Evolutionary conservation across 2,329 filamentous ascomycete genomes (phyloP).

Genomic region (Westerdykella ornata): DNA sequence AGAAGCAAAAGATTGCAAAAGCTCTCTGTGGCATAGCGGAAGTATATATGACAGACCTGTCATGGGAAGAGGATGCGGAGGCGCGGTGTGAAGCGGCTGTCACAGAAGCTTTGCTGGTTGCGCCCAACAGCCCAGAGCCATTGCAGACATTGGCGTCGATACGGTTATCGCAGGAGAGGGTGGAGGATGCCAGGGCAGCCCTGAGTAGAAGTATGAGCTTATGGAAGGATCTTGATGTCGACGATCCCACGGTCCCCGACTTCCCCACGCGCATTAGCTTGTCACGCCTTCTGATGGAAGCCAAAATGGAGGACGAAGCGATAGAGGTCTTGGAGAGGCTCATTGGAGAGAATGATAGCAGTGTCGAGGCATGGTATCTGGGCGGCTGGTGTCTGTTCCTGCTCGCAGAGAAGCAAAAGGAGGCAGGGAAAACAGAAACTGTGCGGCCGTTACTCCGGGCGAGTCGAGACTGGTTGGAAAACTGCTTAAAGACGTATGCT

Average conservation of each 20-base stretch:
- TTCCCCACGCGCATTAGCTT: constrained; percentile 82
- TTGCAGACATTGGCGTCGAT: constrained; percentile 93
- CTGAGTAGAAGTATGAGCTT: constrained; percentile 70
- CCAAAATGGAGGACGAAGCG: constrained; percentile 76
- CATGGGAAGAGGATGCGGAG: constrained; percentile 86
- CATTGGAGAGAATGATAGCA: constrained; percentile 82
- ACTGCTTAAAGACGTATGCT: constrained; percentile 72
- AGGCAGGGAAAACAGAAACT: constrained; percentile 47
- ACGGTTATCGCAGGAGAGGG: constrained; percentile 75
- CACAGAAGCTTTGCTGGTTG: constrained; percentile 81
- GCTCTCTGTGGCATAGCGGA: constrained; percentile 92
- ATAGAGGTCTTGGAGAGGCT: constrained; percentile 78
- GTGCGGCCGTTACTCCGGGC: constrained; percentile 58
- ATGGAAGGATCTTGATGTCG: constrained; percentile 73
- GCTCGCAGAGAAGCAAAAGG: constrained; percentile 61
- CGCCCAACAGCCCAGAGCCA: constrained; percentile 76
- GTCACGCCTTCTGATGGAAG: constrained; percentile 80
- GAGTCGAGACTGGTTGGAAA: constrained; percentile 75
- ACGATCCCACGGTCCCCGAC: constrained; percentile 68
- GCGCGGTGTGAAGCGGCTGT: constrained; percentile 78
- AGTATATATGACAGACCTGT: constrained; percentile 98
- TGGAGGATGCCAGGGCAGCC: constrained; percentile 73
- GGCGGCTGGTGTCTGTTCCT: constrained; percentile 90
- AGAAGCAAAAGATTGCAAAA: constrained; percentile 74
- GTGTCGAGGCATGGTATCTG: constrained; percentile 94